Evolutionary conservation across 1,139 yeast genomes (phyloP), one percentile per base, ranked within the genome.

Genomic region (Suhomyces chickasaworum): DNA sequence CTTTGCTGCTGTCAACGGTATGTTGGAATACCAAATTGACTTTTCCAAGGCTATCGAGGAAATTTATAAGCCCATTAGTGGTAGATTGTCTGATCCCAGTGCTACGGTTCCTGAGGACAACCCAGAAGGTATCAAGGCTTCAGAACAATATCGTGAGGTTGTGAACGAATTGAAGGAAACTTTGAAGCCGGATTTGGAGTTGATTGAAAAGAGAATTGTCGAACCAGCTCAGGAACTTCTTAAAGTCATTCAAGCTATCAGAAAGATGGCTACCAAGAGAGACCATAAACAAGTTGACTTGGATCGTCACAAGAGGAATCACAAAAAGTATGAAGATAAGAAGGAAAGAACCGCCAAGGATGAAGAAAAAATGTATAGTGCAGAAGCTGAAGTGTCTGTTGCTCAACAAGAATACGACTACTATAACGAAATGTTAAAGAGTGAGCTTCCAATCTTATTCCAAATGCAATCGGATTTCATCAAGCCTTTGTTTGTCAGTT

Each of bases 401-500:
- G 97, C 99, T 4, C 93, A 87, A 63, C 96, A 93, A 68, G 99
- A 95, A 66, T 95, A 82, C 68, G 95, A 93, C 65, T 93, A 93
- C 71, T 95, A 87, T 71, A 93, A 95, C 68, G 96, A 93, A 50
- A 81, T 93, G 89, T 77, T 95, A 69, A 93, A 91, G 71, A 81
- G 77, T 33, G 98, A 93, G 65, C 75, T 93, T 53, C 99, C 99
- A 16, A 72, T 86, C 42, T 74, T 93, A 63, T 93, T 93, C 67
- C 83, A 81, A 58, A 77, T 93, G 69, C 97, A 93, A 69, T 87
- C 90, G 8, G 95, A 90, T 58, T 89, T 93, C 64, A 91, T 93
- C 63, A 84, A 83, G 61, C 99, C 99, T 10, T 74, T 93, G 60
- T 95, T 93, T 71, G 95, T 91, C 57, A 85, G 95, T 49, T 85